These are phyloP conservation scores for Mycena polygramma DNA, from an alignment of 768 basidiomycete species.

Conservation along the genomic window DNA sequence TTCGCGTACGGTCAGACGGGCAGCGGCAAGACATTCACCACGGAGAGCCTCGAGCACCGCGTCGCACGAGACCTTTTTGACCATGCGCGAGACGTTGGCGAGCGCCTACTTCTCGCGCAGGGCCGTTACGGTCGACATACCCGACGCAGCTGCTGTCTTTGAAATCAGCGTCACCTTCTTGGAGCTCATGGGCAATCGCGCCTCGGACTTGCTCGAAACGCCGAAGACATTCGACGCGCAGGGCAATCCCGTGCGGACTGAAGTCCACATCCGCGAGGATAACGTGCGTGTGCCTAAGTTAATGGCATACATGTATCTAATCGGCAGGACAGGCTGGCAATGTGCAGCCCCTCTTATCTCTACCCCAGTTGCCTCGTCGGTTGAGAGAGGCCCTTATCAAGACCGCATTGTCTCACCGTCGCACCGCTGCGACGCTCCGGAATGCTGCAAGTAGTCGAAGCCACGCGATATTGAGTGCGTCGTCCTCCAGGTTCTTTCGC, in stretches of 20 bases:
- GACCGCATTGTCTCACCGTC: constrained; percentile 42
- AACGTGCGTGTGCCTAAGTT: constrained; percentile 36
- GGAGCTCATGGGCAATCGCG: constrained; percentile 49
- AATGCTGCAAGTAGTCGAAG: constrained; percentile 49
- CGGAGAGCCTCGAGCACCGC: constrained; percentile 49
- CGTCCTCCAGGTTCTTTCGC: background rate
- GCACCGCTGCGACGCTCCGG: constrained; percentile 44
- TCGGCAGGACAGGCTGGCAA: constrained; percentile 37
- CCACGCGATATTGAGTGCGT: constrained; percentile 42
- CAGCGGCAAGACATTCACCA: constrained; percentile 49
- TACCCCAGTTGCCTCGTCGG: constrained; percentile 43
- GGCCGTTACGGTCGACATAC: background rate
- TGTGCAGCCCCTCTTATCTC: constrained; percentile 45
- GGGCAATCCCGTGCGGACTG: constrained; percentile 43
- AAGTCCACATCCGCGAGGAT: constrained; percentile 47
- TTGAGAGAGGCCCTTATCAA: constrained; percentile 47
- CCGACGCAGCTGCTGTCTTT: constrained; percentile 38
- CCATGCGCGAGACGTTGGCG: constrained; percentile 37
- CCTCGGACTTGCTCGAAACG: constrained; percentile 45
- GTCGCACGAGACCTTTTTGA: constrained; percentile 51
- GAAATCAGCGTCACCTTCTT: constrained; percentile 49
- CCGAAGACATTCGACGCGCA: constrained; percentile 39
- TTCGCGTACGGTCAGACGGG: constrained; percentile 51
- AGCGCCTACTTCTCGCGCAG: constrained; percentile 37
- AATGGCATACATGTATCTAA: background rate